Conservation (phyloP, 192 early-diverging fungal species). For the Ambispora gerdemannii region DNA sequence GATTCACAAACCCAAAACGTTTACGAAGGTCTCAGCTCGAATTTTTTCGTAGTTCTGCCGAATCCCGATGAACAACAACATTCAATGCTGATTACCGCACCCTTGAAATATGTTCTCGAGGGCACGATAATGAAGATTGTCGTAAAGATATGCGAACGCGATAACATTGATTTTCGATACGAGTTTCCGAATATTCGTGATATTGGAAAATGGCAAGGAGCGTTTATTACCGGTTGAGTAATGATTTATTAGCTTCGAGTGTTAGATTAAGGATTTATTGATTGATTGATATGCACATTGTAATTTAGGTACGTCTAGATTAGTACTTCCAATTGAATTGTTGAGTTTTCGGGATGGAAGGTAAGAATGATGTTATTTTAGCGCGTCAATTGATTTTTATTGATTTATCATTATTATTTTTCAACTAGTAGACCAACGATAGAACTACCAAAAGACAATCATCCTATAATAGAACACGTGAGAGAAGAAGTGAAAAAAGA, state of each 20-base stretch:
- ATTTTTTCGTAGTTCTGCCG: slow-evolving; percentile 55
- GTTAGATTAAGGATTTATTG: background rate
- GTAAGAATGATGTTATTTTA: background rate
- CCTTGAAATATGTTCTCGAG: slow-evolving; percentile 52
- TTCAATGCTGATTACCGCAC: slow-evolving; percentile 50
- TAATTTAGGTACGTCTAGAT: slow-evolving; percentile 48
- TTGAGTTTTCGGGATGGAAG: slow-evolving; percentile 42
- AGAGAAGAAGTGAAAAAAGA: slow-evolving; percentile 25
- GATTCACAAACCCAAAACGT: slow-evolving; percentile 53
- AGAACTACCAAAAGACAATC: background rate
- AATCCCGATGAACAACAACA: slow-evolving; percentile 35
- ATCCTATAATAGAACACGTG: slow-evolving; percentile 10
- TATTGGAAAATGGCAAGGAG: slow-evolving; percentile 56
- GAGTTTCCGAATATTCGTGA: slow-evolving; percentile 53
- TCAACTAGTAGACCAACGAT: background rate
- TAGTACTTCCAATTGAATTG: slow-evolving; percentile 52
- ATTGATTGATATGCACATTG: background rate
- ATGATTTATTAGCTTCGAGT: background rate
- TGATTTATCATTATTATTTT: background rate
- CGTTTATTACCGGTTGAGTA: slow-evolving; percentile 64
- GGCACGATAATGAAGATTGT: slow-evolving; percentile 68
- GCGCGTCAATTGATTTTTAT: background rate
- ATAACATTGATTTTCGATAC: slow-evolving; percentile 51
- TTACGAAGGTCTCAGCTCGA: slow-evolving; percentile 70
- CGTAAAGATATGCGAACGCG: slow-evolving; percentile 47